A percentile compares a stretch with the other conserved stretches of the same genome.
Conservation (phyloP, 2,329 filamentous ascomycete species). For the Pseudocercospora crystallina region DNA sequence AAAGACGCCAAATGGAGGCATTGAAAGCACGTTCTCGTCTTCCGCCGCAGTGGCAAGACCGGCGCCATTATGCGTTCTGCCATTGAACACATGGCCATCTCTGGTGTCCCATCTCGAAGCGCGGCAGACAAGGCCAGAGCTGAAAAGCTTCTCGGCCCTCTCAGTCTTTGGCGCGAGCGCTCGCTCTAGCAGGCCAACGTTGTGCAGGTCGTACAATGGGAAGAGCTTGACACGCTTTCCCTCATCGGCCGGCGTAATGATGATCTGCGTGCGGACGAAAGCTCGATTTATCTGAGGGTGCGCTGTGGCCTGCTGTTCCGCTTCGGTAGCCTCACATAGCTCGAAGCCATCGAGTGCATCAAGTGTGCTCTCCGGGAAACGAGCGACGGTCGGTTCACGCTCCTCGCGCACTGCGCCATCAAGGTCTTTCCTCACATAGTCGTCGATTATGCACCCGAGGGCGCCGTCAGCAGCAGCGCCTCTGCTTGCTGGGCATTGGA, state of each 20-base stretch:
- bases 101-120: constrained; percentile 15
- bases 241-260: constrained; percentile 13
- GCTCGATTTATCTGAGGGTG: background rate
- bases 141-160: constrained; percentile 10
- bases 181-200: constrained; percentile 21
- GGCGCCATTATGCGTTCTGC: constrained; percentile 12
- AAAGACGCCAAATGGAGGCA: constrained; percentile 9
- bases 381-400: constrained; percentile 17
- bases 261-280: constrained; percentile 14
- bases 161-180: constrained; percentile 10
- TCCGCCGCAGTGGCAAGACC: background rate
- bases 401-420: constrained; percentile 17
- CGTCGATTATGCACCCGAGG: constrained; percentile 15
- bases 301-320: too few relatives aligned
- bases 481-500: constrained; percentile 19
- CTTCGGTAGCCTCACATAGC: background rate
- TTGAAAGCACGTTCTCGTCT: constrained; percentile 5
- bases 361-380: constrained; percentile 25
- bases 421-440: constrained; percentile 22
- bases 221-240: constrained; percentile 17
- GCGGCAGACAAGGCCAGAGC: constrained; percentile 20
- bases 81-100: constrained; percentile 27
- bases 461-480: constrained; percentile 22
- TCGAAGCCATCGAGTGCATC: constrained; percentile 17
- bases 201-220: constrained; percentile 17